Conservation (phyloP, 176 grass and related monocot species). For the Aegilops speltoides region DNA sequence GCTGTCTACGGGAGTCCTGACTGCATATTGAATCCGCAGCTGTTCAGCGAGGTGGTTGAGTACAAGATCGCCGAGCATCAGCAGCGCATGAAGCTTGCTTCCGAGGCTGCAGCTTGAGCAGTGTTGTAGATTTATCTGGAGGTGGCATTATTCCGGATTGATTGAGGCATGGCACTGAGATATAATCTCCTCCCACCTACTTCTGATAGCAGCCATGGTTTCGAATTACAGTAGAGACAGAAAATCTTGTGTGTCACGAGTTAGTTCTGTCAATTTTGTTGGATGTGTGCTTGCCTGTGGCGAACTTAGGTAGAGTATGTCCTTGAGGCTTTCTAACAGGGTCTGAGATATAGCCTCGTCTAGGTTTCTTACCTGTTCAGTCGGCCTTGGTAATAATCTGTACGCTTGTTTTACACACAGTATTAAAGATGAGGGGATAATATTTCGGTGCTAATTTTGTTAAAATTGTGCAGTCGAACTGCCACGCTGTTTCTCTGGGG, state of each 20-base stretch:
- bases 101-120: constrained; percentile 41
- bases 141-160: background rate
- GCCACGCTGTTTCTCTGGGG: background rate
- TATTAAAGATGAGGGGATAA: background rate
- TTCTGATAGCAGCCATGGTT: background rate
- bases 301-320: background rate
- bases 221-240: background rate
- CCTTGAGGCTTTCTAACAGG: background rate
- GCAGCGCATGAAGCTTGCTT: constrained; percentile 75
- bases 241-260: background rate
- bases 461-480: background rate
- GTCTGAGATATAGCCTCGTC: background rate
- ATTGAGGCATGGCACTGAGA: constrained; percentile 14
- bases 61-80: constrained; percentile 89
- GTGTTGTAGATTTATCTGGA: background rate
- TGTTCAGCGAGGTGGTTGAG: constrained; percentile 70
- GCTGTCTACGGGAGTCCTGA: constrained; percentile 79
- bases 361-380: background rate
- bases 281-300: background rate
- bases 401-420: background rate
- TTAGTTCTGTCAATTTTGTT: constrained; percentile 19
- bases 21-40: constrained; percentile 64
- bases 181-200: background rate
- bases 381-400: background rate
- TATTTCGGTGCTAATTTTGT: background rate